Base-by-base conservation (phyloP, 192 early-diverging fungal genomes). In the Linnemannia exigua region DNA sequence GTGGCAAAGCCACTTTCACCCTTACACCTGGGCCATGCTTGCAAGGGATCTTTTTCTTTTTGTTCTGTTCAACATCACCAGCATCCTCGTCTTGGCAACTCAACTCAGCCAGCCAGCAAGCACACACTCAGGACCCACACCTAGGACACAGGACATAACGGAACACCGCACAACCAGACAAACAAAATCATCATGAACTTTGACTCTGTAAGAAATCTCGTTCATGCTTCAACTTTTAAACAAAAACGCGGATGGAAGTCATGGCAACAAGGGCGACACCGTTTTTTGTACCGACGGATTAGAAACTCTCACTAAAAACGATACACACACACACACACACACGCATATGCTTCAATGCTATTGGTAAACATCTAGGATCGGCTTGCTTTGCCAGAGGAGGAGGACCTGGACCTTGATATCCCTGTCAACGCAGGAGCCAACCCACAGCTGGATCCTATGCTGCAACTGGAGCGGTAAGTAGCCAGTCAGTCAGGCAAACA, bases 391-490 rank as follows among this genome's bases (percentile, higher is more conserved):
- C 77, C 77, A 67, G 84, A 70, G 52, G 84, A 74, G 33, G 80
- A 81, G 31, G 84, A 86, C 61, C 61, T 80, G 2, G 84, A 86
- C 36, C 38, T 85, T 22, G 74, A 76, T 19, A 44, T 73, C 33
- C 61, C 74, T 48, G 20, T 38, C 28, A 46, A 47, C 17, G 70
- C 47, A 11, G 73, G 19, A 9, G n/a, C 73, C 37, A 41, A 46
- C 31, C 67, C 28, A 51, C 48, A 70, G 46, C 58, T 63, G 1
- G 72, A 86, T 31, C 76, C 84, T 6, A 80, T 86, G 79, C 70
- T 86, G 2, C 74, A 80, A 16, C 70, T 86, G 33, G 84, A 86
- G 52, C 77, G 72, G 84, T 86, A 51, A 79, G 81, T 74, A 0
- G 41, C 3, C 41, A 6, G 41, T 6, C 9, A 6, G 41, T 44